Evolutionary conservation across 2,329 filamentous ascomycete genomes (phyloP), one percentile per base, ranked within the genome.

Genomic region (Aspergillus unguis): DNA sequence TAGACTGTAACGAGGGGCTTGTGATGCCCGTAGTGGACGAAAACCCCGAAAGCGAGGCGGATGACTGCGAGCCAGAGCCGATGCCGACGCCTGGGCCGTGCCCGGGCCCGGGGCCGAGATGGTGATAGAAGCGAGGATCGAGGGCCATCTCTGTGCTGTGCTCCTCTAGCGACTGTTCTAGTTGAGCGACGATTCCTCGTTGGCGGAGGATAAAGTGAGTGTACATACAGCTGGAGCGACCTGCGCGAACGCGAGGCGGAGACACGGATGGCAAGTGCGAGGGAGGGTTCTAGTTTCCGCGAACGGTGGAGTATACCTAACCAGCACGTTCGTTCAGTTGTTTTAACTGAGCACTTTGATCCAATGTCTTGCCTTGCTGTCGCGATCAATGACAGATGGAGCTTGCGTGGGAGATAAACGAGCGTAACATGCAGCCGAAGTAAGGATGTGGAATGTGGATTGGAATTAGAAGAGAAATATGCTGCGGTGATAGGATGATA

Each of bases 101-200:
- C 17, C 17, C 17, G 17, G 17, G 17, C 17, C 17, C 17, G 41
- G 65, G 62, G 56, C 62, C 62, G 57, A 69, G 58, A 52, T 67
- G 64, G 52, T 65, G 65, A 58, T 69, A 75, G 52, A 74, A 72
- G 52, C 71, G 71, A 56, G 68, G 61, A 55, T 75, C 71, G 52
- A 73, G 62, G 53, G 71, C 65, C 72, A 75, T 74, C 50, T 70
- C 66, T 65, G 64, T 66, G 57, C 64, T 67, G 49, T 62, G 59
- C 40, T 66, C 60, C 54, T 58, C 68, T 64, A 75, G 69, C 62
- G 73, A 66, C 60, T 72, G 68, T 60, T 67, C 62, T 65, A 67
- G 66, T 63, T 67, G 59, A 63, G 65, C 58, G 65, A 73, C 62
- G 62, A 68, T 64, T 53, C 73, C 70, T 58, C 69, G 70, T 58